Conservation (phyloP, 345 rosid genomes). For the Xanthoceras sorbifolium region DNA sequence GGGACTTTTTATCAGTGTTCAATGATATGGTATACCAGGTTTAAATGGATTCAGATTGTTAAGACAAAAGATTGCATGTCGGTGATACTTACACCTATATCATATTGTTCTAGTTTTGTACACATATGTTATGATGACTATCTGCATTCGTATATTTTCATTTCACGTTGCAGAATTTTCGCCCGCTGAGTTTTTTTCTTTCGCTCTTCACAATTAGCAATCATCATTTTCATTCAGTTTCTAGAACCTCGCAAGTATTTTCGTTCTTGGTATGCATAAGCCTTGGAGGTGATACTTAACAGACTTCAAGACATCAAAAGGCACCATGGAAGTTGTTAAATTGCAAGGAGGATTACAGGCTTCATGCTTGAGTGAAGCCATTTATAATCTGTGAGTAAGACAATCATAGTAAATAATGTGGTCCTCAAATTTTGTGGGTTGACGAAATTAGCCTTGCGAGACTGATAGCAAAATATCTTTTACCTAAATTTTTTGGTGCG, state of each 20-base stretch:
- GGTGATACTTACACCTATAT: neutral
- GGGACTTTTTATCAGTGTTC: neutral
- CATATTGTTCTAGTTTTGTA: neutral
- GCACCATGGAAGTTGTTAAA: too few species aligned
- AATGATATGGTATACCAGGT: constrained; percentile 9
- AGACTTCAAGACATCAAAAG: too few species aligned
- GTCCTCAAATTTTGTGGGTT: neutral
- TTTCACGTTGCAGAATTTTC: neutral
- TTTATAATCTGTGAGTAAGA: neutral
- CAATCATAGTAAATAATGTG: neutral
- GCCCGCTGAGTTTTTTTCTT: neutral
- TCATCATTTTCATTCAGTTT: too few species aligned
- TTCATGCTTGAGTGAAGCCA: neutral
- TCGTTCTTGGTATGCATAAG: too few species aligned
- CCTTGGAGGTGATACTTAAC: too few species aligned
- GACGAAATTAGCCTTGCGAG: neutral
- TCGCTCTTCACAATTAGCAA: too few species aligned
- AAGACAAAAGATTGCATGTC: neutral
- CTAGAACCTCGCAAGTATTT: too few species aligned
- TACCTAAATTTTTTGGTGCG: neutral
- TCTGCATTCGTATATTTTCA: too few species aligned
- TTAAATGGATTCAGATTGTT: neutral
- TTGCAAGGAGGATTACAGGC: too few species aligned
- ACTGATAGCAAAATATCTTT: neutral
- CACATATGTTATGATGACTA: too few species aligned